These are phyloP conservation scores for Verticillium alfalfae DNA, from an alignment of 2,329 filamentous ascomycete species.

Conservation along the genomic window DNA sequence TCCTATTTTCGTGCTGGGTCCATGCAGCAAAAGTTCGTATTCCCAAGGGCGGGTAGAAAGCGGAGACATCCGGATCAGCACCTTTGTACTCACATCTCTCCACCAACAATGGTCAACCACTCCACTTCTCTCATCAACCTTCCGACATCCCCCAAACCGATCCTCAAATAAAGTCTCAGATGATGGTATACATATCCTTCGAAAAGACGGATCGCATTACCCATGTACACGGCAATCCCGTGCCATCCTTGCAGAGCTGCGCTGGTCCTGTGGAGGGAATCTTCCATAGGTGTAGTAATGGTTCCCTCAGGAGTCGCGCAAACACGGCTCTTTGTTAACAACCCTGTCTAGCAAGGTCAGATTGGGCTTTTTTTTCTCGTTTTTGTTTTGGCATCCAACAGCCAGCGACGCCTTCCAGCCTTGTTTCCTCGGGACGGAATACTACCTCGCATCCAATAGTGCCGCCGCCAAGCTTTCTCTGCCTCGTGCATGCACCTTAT, in stretches of 20 bases:
- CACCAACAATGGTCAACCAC: not conserved
- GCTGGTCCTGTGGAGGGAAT: too few species aligned
- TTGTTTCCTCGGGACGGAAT: not conserved
- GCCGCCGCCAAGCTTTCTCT: not conserved
- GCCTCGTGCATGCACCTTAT: not conserved
- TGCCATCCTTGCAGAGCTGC: not conserved
- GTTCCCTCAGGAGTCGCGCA: too few species aligned
- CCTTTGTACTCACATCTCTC: not conserved
- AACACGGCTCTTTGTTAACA: too few species aligned
- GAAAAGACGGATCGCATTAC: not conserved
- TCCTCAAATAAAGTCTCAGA: not conserved
- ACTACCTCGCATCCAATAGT: not conserved
- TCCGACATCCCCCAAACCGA: not conserved
- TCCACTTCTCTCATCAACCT: not conserved
- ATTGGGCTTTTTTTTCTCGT: too few species aligned
- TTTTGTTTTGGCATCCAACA: too few species aligned
- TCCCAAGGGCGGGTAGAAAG: not conserved
- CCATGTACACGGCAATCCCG: not conserved
- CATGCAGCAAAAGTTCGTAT: not conserved
- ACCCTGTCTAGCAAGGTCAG: not conserved
- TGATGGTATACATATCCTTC: not conserved
- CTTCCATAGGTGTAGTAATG: too few species aligned
- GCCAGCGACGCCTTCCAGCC: not conserved
- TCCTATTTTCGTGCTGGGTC: not conserved
- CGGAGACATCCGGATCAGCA: not conserved